phyloP scores from a whole-genome alignment of 805 yeast species.

The Candida lessepsii region DNA sequence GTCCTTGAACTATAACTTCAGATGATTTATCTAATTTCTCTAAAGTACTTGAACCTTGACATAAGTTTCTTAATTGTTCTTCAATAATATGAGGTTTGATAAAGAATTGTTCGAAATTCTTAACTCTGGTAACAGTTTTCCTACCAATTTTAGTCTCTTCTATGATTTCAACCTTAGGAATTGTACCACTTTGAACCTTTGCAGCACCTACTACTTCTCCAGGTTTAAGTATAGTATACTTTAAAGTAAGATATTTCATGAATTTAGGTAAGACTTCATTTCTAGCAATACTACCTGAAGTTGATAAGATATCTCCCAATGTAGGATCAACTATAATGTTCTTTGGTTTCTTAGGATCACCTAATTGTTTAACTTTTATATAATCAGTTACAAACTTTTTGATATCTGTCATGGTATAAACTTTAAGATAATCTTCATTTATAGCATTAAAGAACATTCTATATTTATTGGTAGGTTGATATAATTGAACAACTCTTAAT shows the following conservation, averaged over 20 bases:
- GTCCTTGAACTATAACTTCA: constrained; percentile 89
- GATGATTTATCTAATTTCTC: constrained; percentile 56
- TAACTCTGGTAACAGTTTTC: constrained; percentile 71
- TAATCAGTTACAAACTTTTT: constrained; percentile 54
- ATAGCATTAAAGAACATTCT: constrained; percentile 46
- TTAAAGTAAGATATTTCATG: constrained; percentile 48
- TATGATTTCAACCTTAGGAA: constrained; percentile 64
- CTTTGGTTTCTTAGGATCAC: constrained; percentile 51
- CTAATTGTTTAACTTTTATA: constrained; percentile 51
- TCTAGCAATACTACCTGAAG: constrained; percentile 31
- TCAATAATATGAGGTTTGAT: constrained; percentile 67
- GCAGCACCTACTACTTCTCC: constrained; percentile 32
- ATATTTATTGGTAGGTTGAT: constrained; percentile 55
- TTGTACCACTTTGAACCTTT: constrained; percentile 53
- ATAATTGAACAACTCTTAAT: constrained; percentile 39
- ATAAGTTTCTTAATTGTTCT: constrained; percentile 66
- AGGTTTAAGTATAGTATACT: constrained; percentile 48
- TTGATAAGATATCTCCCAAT: constrained; percentile 44
- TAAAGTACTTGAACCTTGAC: constrained; percentile 86
- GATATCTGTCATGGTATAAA: constrained; percentile 56
- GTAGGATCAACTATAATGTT: constrained; percentile 54
- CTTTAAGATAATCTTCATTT: constrained; percentile 33
- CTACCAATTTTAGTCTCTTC: constrained; percentile 81
- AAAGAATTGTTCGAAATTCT: constrained; percentile 65
- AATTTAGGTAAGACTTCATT: constrained; percentile 46